These are phyloP conservation scores for Solanum lycopersicoides DNA, from an alignment of 257 asterid species.

Conservation along the genomic window DNA sequence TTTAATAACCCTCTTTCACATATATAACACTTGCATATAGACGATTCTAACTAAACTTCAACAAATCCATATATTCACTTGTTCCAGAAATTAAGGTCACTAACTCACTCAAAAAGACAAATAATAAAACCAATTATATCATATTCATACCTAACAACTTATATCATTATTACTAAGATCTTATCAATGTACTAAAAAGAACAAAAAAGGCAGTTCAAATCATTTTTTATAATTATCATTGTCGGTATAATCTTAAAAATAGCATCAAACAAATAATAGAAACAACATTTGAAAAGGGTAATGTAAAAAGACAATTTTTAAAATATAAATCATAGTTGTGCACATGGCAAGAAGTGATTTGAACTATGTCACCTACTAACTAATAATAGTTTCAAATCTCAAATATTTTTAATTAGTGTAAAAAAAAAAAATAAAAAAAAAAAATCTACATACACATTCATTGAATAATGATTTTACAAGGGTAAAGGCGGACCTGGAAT, in stretches of 20 bases:
- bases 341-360: neutral
- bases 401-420: neutral
- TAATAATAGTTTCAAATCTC: neutral
- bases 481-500: neutral
- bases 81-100: neutral
- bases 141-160: conserved; percentile 28
- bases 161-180: neutral
- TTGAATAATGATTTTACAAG: neutral
- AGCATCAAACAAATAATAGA: neutral
- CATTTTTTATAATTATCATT: neutral
- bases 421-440: no score
- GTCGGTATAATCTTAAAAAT: neutral
- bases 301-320: neutral
- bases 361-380: neutral
- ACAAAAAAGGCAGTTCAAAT: conserved; percentile 2
- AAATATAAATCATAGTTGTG: neutral
- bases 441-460: neutral
- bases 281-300: conserved; percentile 2
- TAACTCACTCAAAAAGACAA: conserved; percentile 21
- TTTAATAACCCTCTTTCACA: no score
- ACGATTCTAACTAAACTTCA: conserved; percentile 5
- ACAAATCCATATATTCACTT: conserved; percentile 25
- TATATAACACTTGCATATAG: neutral
- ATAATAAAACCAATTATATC: conserved; percentile 38
- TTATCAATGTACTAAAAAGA: conserved; percentile 1